Base-by-base conservation (phyloP, 768 basidiomycete genomes). In the Leccinum sublutescens region DNA sequence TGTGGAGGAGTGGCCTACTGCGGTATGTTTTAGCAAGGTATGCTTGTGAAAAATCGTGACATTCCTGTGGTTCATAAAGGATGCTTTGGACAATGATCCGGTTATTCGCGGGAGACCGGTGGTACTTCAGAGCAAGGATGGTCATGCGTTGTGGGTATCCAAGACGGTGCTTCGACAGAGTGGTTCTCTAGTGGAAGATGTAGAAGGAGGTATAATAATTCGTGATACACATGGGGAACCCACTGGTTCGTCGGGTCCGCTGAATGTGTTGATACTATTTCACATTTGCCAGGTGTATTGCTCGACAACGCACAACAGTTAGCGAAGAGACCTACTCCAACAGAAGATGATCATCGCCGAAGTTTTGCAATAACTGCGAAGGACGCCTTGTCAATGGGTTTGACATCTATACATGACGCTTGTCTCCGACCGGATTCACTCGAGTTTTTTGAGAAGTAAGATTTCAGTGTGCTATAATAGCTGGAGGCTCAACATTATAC, bases 141-240 rank as follows among this genome's bases (percentile, higher is more conserved):
- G 87, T 6, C 95, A 96, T 73, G 93, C 91, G 1, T 77, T 91
- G 6, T 96, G 95, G 95, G 85, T 93, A 12, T 93, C 91, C 4
- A 76, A 78, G 4, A 79, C 74, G 49, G 82, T 86, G 2, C 75
- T 95, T 3, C 74, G 80, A 57, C 63, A 66, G 1, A 86, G 89
- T 65, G 73, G 78, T 9, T 83, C 86, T 15, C 79, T 93, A 23
- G 91, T 94, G 2, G 77, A 81, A 7, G 68, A 75, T 23, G 82
- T 95, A 2, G 88, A 91, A 49, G 95, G 95, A 6, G 95, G 95
- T 5, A 67, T 89, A 36, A 88, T 96, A 55, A 71, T 93, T 14
- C 84, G 89, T 9, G 86, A 94, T 71, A 72, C 71, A 3, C 56
- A 70, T 27, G 91, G 90, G 12, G 72, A 79, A 29, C 89, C 94